These are phyloP conservation scores for Xylariaceae sp. DNA, from an alignment of 2,329 filamentous ascomycete genomes.

Conservation along the genomic window DNA sequence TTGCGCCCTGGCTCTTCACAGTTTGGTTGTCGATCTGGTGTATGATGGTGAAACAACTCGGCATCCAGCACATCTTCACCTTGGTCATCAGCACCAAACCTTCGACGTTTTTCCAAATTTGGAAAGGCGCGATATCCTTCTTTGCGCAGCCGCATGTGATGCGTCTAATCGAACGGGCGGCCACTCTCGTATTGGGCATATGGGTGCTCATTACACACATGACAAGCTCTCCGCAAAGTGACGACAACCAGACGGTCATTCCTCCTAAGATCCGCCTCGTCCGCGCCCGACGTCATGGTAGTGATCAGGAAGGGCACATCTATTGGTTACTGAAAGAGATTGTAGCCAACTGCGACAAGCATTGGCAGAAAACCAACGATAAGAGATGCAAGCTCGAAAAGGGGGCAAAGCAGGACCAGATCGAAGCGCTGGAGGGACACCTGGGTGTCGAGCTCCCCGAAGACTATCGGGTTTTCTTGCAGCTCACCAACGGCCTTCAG, in stretches of 20 bases:
- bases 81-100: neutral
- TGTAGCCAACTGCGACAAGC: neutral
- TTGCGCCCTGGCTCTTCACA: neutral
- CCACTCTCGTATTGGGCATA: neutral
- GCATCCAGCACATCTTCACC: neutral
- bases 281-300: neutral
- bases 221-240: neutral
- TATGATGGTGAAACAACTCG: neutral
- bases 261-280: neutral
- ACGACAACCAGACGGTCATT: no score
- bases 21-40: neutral
- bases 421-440: neutral
- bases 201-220: conserved; percentile 2
- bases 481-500: conserved; percentile 2
- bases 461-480: conserved; percentile 1
- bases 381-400: neutral
- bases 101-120: neutral
- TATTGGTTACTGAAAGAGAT: conserved; percentile 1
- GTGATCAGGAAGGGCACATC: neutral
- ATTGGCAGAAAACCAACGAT: neutral
- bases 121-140: neutral
- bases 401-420: neutral
- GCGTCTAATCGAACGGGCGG: neutral
- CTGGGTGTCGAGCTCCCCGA: neutral
- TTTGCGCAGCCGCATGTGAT: conserved; percentile 2